Conservation (phyloP, 73 alveolate genomes). For the Symbiodinium natans region DNA sequence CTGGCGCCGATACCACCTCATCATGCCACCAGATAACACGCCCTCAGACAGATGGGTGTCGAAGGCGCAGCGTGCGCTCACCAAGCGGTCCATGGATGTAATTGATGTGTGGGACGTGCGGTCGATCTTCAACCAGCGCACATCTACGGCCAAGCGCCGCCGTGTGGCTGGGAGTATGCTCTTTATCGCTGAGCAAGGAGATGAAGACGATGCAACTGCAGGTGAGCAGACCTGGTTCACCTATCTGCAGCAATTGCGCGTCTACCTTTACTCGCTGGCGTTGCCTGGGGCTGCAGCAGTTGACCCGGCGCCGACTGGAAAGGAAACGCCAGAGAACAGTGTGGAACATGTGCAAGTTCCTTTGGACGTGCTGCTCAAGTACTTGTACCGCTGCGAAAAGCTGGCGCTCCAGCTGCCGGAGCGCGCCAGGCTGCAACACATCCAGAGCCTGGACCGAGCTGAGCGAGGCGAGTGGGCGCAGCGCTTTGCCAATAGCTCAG, state of each 20-base stretch:
- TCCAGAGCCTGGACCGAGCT: neutral
- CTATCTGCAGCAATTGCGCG: neutral
- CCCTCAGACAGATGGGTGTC: conserved; percentile 15
- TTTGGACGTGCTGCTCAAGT: neutral
- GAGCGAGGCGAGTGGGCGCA: conserved; percentile 40
- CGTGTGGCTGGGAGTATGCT: neutral
- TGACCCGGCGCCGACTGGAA: neutral
- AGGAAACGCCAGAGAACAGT: neutral
- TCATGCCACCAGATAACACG: neutral
- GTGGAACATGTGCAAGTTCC: conserved; percentile 7
- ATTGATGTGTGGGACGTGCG: neutral
- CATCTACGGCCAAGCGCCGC: neutral
- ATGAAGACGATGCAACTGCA: neutral
- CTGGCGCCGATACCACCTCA: neutral
- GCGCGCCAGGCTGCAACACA: neutral
- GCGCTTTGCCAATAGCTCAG: neutral
- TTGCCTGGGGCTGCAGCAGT: neutral
- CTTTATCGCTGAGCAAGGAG: neutral
- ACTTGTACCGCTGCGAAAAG: neutral
- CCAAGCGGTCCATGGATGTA: neutral
- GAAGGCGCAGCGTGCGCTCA: conserved; percentile 1
- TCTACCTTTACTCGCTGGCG: neutral
- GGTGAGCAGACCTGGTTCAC: neutral
- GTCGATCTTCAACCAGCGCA: conserved; percentile 1
- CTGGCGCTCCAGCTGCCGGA: neutral